These are phyloP conservation scores for Aureobasidium sp. DNA, from an alignment of 2,329 filamentous ascomycete species.

Conservation along the genomic window DNA sequence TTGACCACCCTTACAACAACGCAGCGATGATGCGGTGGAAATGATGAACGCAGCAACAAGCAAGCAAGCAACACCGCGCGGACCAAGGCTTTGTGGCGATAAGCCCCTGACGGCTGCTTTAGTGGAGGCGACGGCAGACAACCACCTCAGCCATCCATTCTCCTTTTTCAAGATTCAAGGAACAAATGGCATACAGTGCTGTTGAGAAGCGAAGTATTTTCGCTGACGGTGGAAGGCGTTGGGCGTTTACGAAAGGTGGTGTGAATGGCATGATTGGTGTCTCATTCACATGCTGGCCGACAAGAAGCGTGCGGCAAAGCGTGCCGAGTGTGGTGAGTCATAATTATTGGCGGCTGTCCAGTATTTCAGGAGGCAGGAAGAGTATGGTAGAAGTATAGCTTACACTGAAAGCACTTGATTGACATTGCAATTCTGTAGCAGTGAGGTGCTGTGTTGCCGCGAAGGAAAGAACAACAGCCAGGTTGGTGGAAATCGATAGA, in stretches of 20 bases:
- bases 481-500: constrained; percentile 10
- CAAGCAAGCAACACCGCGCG: constrained; percentile 11
- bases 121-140: constrained; percentile 2
- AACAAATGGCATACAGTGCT: background rate
- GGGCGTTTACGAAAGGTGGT: background rate
- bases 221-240: background rate
- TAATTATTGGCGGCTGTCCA: background rate
- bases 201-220: background rate
- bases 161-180: background rate
- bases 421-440: background rate
- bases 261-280: constrained; percentile 5
- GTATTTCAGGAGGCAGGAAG: background rate
- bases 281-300: constrained; percentile 10
- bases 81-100: constrained; percentile 6
- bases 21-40: background rate
- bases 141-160: background rate
- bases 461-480: background rate
- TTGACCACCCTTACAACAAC: background rate
- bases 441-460: background rate
- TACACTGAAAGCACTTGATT: background rate
- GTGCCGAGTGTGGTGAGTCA: constrained; percentile 10
- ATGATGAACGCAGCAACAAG: constrained; percentile 8
- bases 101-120: constrained; percentile 10
- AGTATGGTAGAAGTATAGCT: no score
- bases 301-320: constrained; percentile 9